Conservation (phyloP, 1,284 basidiomycete species). For the Pseudozyma hubeiensis region DNA sequence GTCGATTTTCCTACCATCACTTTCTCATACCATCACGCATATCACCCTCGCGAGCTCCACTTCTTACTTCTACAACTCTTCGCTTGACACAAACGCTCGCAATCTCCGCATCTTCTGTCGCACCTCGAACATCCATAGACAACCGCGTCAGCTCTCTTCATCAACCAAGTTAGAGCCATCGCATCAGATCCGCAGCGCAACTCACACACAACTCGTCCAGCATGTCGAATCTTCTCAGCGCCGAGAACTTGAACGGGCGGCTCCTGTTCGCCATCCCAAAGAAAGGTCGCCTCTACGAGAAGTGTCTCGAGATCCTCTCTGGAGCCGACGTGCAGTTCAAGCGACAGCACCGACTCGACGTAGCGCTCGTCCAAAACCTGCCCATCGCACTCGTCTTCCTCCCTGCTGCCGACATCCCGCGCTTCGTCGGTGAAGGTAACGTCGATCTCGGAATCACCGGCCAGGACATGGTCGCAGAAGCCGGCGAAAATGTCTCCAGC, state of each 20-base stretch:
- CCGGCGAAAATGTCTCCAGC: constrained; percentile 73
- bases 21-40: too few species aligned
- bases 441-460: constrained; percentile 92
- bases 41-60: too few species aligned
- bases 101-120: too few species aligned
- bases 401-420: constrained; percentile 95
- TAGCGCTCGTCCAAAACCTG: constrained; percentile 90
- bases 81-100: too few species aligned
- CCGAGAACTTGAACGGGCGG: constrained; percentile 73
- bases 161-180: neutral
- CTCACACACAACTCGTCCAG: neutral
- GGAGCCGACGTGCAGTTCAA: constrained; percentile 96
- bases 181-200: neutral
- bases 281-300: constrained; percentile 92
- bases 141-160: too few species aligned
- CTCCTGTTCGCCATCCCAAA: constrained; percentile 96
- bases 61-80: too few species aligned
- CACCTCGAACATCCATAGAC: too few species aligned
- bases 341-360: constrained; percentile 87
- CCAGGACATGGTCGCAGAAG: constrained; percentile 95
- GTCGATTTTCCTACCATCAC: too few species aligned
- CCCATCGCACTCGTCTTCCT: constrained; percentile 97
- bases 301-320: constrained; percentile 82
- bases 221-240: constrained; percentile 63
- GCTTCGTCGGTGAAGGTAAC: constrained; percentile 97